Conservation (phyloP, 768 basidiomycete genomes). For the Serendipita sp. region DNA sequence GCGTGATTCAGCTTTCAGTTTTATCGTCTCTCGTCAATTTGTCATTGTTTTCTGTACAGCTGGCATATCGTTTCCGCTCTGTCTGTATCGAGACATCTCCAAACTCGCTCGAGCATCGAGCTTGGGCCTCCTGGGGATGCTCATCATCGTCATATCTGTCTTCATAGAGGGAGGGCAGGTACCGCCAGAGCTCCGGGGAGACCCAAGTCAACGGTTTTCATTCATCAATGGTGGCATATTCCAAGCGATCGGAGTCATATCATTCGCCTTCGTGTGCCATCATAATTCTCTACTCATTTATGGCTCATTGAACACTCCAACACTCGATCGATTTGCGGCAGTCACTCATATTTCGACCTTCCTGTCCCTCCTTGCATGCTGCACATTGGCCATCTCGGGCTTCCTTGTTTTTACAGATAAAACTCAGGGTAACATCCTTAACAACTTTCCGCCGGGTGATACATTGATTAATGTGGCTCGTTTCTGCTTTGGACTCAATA, state of each 20-base stretch:
- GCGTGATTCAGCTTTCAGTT: conserved; percentile 44
- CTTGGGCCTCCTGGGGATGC: conserved; percentile 82
- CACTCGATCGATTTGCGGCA: conserved; percentile 78
- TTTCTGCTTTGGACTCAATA: conserved; percentile 86
- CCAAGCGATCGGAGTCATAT: conserved; percentile 94
- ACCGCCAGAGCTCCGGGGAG: conserved; percentile 56
- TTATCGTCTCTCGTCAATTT: conserved; percentile 76
- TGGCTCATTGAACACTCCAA: conserved; percentile 81
- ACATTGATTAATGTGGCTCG: conserved; percentile 89
- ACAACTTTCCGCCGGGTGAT: conserved; percentile 74
- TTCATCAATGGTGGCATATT: conserved; percentile 68
- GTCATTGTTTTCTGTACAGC: conserved; percentile 76
- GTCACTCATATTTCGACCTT: conserved; percentile 87
- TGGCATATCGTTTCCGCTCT: conserved; percentile 84
- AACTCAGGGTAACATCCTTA: conserved; percentile 89
- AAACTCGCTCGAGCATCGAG: conserved; percentile 87
- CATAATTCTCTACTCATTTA: conserved; percentile 97
- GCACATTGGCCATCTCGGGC: conserved; percentile 67
- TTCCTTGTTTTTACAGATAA: conserved; percentile 82
- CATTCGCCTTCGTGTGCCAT: conserved; percentile 92
- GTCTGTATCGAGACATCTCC: conserved; percentile 92
- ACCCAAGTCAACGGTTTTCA: conserved; percentile 55
- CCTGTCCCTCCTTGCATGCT: conserved; percentile 71
- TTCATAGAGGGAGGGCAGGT: conserved; percentile 68
- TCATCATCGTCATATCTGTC: conserved; percentile 78